Percentiles rank a stretch among this genome's conserved stretches.
These are phyloP conservation scores for Cymbopogon citratus DNA, from an alignment of 176 grass and related monocot species.

Conservation along the genomic window DNA sequence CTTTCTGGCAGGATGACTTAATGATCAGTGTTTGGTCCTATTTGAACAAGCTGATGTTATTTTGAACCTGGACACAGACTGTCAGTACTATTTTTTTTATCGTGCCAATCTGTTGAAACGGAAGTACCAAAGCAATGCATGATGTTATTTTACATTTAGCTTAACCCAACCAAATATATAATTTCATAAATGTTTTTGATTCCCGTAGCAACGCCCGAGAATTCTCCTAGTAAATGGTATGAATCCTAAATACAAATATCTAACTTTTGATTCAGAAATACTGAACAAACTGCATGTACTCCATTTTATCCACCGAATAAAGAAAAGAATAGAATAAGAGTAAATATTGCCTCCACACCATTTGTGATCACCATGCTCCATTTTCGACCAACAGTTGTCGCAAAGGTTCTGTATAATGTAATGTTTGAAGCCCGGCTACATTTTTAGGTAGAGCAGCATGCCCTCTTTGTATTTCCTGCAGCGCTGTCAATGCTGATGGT, in stretches of 20 bases:
- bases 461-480: constrained; percentile 31
- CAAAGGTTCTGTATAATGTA: constrained; percentile 31
- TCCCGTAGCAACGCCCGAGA: too few species aligned
- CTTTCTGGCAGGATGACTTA: too few species aligned
- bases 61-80: too few species aligned
- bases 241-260: constrained; percentile 32
- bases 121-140: too few species aligned
- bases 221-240: constrained; percentile 34
- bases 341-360: constrained; percentile 9
- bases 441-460: constrained; percentile 63
- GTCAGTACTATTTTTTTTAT: too few species aligned
- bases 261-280: constrained; percentile 38
- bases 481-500: constrained; percentile 56
- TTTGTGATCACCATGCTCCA: constrained; percentile 21
- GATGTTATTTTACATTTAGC: too few species aligned
- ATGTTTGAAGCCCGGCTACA: background rate
- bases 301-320: constrained; percentile 3
- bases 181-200: too few species aligned
- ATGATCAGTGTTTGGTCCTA: too few species aligned
- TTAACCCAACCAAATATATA: too few species aligned
- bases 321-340: background rate
- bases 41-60: too few species aligned
- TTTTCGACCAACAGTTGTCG: background rate
- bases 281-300: constrained; percentile 16
- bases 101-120: too few species aligned